Evolutionary conservation across 306 rosid species (phyloP).

Genomic region (Dryas octopetala): DNA sequence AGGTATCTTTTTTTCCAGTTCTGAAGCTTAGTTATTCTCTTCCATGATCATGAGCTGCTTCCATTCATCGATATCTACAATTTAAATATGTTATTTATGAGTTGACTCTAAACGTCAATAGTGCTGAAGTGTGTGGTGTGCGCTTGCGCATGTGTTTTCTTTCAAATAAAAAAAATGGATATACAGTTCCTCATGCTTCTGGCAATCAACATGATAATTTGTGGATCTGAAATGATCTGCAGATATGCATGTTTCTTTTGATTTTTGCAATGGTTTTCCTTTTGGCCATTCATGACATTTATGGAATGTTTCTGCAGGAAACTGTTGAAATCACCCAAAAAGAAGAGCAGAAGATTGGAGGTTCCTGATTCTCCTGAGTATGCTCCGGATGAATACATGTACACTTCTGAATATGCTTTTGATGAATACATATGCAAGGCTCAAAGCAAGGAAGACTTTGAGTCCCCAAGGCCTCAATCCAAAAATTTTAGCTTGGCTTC

Average conservation of each 20-base stretch:
- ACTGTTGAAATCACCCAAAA: conserved; percentile 54
- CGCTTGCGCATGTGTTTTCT: background rate
- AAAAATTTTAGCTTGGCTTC: conserved; percentile 37
- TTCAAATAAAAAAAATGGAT: background rate
- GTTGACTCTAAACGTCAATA: background rate
- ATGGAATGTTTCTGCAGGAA: conserved; percentile 52
- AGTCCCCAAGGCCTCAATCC: conserved; percentile 30
- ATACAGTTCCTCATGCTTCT: background rate
- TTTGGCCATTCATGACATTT: conserved; percentile 10
- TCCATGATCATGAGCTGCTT: conserved; percentile 17
- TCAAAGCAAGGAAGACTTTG: conserved; percentile 34
- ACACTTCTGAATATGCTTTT: conserved; percentile 11
- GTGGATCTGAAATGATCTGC: background rate
- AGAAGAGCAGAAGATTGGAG: conserved; percentile 44
- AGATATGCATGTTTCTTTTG: conserved; percentile 8
- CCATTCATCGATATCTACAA: background rate
- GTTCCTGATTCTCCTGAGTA: conserved; percentile 53
- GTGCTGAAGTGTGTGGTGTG: background rate
- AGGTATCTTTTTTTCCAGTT: conserved; percentile 42
- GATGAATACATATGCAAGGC: conserved; percentile 3
- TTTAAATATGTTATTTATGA: background rate
- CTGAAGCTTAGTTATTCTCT: conserved; percentile 18
- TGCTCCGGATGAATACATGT: conserved; percentile 35
- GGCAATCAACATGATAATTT: background rate
- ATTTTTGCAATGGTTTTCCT: conserved; percentile 3